phyloP scores from a whole-genome alignment of 225 moss, liverwort and hornwort genomes.

The Marchantia paleacea region DNA sequence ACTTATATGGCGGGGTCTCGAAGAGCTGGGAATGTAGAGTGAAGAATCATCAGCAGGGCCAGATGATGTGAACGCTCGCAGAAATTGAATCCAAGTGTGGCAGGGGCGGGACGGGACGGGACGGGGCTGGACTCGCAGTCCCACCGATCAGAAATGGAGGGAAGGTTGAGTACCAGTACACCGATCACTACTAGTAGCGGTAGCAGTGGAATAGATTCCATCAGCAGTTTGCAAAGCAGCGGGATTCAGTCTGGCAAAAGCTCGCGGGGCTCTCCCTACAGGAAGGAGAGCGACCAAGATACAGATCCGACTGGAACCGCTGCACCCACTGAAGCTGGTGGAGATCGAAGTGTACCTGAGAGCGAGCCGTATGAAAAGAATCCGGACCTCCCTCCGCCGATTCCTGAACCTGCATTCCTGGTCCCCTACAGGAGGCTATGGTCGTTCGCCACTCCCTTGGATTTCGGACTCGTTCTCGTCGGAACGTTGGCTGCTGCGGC shows the following conservation, averaged over 20 bases:
- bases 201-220: conserved; percentile 5
- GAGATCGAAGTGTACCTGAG: conserved; percentile 11
- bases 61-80: no score
- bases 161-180: conserved; percentile 1
- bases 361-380: not conserved
- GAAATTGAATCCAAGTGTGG: no score
- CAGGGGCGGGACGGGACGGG: not conserved
- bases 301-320: conserved; percentile 17
- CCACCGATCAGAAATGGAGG: conserved; percentile 13
- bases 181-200: not conserved
- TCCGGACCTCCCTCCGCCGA: not conserved
- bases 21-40: no score
- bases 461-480: conserved; percentile 27
- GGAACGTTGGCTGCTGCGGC: conserved; percentile 34
- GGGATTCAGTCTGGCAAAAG: conserved; percentile 17
- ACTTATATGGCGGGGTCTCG: not conserved
- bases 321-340: conserved; percentile 18
- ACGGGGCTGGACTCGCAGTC: no score
- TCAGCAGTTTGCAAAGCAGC: conserved; percentile 16
- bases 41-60: no score
- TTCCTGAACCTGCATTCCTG: not conserved
- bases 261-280: conserved; percentile 7
- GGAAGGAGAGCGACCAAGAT: conserved; percentile 10
- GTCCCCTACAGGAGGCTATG: conserved; percentile 27
- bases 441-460: conserved; percentile 37